A percentile compares a stretch with the other conserved stretches of the same genome.
These are phyloP conservation scores for Cytospora chrysosperma DNA, from an alignment of 2,329 filamentous ascomycete species.

Conservation along the genomic window DNA sequence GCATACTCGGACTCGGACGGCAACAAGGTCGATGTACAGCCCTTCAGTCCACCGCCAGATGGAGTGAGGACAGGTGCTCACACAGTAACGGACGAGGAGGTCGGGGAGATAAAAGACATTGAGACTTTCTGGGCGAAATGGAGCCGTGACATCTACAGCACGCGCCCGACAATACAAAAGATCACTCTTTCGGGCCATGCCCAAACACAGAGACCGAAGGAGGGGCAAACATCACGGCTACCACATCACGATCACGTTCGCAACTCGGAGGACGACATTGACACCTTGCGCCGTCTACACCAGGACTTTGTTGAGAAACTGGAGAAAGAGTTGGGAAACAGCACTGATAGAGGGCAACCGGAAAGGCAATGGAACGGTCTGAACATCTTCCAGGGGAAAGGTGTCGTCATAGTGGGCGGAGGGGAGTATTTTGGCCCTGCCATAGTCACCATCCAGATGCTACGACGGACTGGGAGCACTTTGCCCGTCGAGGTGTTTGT, in stretches of 20 bases:
- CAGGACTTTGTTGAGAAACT: slow-evolving; percentile 37
- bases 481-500: slow-evolving; percentile 46
- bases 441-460: slow-evolving; percentile 50
- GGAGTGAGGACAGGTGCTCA: neutral
- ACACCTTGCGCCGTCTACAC: slow-evolving; percentile 30
- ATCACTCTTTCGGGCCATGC: slow-evolving; percentile 17
- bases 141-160: slow-evolving; percentile 19
- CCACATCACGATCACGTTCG: slow-evolving; percentile 19
- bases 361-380: slow-evolving; percentile 24
- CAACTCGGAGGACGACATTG: slow-evolving; percentile 13
- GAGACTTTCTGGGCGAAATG: slow-evolving; percentile 22
- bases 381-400: slow-evolving; percentile 29
- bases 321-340: slow-evolving; percentile 32
- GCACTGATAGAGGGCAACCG: slow-evolving; percentile 33
- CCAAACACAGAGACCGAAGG: slow-evolving; percentile 15
- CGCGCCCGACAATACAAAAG: slow-evolving; percentile 14
- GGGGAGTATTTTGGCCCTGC: slow-evolving; percentile 48
- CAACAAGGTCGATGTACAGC: slow-evolving; percentile 3
- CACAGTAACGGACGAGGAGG: neutral
- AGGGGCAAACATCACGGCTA: slow-evolving; percentile 15
- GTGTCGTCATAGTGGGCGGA: slow-evolving; percentile 52
- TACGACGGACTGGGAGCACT: slow-evolving; percentile 48
- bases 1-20: neutral
- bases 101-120: slow-evolving; percentile 17
- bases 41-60: neutral